Conservation (phyloP, 2,329 filamentous ascomycete species). For the Davidsoniella australis region DNA sequence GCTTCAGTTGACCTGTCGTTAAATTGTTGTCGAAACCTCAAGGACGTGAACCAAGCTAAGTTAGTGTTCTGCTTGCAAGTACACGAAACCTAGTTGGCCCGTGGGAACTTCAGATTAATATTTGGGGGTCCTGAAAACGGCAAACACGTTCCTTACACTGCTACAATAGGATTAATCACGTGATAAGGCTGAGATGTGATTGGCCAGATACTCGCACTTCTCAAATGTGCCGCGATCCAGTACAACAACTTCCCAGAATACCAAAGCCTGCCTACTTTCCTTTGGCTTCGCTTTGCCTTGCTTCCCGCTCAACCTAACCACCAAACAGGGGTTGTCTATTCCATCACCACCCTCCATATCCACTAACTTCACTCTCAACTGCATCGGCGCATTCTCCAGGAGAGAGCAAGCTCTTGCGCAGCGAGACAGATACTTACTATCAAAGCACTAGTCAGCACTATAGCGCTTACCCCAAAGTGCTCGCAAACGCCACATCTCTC, state of each 20-base stretch:
- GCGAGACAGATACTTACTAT: not conserved
- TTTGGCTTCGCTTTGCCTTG: not conserved
- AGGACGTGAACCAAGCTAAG: too few relatives aligned
- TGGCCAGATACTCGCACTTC: conserved; percentile 1
- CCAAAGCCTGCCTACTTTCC: not conserved
- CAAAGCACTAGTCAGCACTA: not conserved
- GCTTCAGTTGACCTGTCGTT: too few relatives aligned
- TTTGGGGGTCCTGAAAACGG: too few relatives aligned
- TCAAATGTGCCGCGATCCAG: conserved; percentile 3
- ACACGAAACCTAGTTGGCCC: too few relatives aligned
- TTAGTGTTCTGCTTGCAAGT: too few relatives aligned
- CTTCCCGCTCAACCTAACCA: conserved; percentile 3
- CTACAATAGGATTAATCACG: conserved; percentile 1
- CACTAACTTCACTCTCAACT: conserved; percentile 1
- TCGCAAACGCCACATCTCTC: conserved; percentile 7
- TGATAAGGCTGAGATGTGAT: conserved; percentile 7
- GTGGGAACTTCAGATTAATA: too few relatives aligned
- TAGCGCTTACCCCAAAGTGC: not conserved
- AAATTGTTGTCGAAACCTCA: too few relatives aligned
- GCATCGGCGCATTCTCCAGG: conserved; percentile 10
- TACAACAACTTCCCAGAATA: not conserved
- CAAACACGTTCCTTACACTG: too few relatives aligned
- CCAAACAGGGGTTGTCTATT: conserved; percentile 8
- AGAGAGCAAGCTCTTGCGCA: conserved; percentile 8
- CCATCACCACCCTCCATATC: not conserved